Evolutionary conservation across 2,329 filamentous ascomycete genomes (phyloP), one percentile per base, ranked within the genome.

Genomic region (Ophiostoma himal-ulmi): DNA sequence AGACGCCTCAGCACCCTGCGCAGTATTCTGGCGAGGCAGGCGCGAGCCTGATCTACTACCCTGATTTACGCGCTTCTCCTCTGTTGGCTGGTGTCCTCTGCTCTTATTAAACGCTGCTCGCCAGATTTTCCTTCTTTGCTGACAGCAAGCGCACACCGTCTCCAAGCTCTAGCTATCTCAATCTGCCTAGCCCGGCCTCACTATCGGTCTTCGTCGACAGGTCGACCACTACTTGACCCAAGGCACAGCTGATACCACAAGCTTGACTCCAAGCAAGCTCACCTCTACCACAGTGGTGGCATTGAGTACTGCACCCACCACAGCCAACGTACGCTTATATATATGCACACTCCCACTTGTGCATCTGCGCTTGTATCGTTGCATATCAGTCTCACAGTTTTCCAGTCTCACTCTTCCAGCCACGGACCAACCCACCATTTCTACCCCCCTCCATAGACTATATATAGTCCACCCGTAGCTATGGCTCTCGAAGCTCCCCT

Each of bases 401-500:
- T 13, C 26, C 57, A 62, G 57, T 62, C 57, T 60, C 54, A 34
- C 65, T 67, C 22, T 41, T 22, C 5, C 13, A 30, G 36, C 20
- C 44, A n/a, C 34, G 62, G 26, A n/a, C 14, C 60, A 39, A 14
- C 26, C 37, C 22, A 26, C 44, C 22, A 48, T 22, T 39, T 41
- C 22, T 68, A 36, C 22, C 14, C 8, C n/a, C 67, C 30, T 57
- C 41, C 22, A 20, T 30, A 5, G 11, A 34, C 22, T 20, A 41
- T 26, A 65, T 69, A 71, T 44, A 20, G 14, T 26, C 39, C 37
- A 48, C 65, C 10, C 26, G 62, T 13, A 22, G 34, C 74, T 79
- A 88, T 88, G 86, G 86, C 86, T 78, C 82, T 89, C 77, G 84
- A 87, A 80, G 87, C 83, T 76, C 87, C 88, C 72, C 78, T 91